These are phyloP conservation scores for Polyplosphaeria fusca DNA, from an alignment of 495 filamentous ascomycete species.

Conservation along the genomic window DNA sequence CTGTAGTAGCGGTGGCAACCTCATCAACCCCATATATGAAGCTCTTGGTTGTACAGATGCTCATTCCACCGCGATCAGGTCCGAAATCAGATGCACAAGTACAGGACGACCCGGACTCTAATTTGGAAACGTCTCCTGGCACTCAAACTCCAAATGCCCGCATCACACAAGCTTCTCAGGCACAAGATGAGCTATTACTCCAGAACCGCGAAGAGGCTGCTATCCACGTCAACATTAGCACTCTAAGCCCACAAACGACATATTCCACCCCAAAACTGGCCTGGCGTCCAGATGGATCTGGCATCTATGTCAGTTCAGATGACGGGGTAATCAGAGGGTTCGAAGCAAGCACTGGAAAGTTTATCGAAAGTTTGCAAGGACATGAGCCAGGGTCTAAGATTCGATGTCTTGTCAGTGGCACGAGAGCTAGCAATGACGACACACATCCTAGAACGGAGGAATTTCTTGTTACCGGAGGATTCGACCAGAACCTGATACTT, in stretches of 20 bases:
- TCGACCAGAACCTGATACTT: constrained; percentile 61
- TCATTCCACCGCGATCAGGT: constrained; percentile 46
- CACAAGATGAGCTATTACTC: constrained; percentile 47
- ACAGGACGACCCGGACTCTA: not conserved
- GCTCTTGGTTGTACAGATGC: constrained; percentile 59
- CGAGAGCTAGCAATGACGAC: not conserved
- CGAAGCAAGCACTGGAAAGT: constrained; percentile 60
- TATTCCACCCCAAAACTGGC: constrained; percentile 64
- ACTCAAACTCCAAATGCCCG: not conserved
- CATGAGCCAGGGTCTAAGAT: constrained; percentile 63
- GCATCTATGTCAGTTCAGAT: constrained; percentile 68
- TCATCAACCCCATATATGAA: constrained; percentile 64
- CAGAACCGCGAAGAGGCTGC: constrained; percentile 60
- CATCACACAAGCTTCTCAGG: constrained; percentile 51
- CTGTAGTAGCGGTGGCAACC: constrained; percentile 60
- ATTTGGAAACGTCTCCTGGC: not conserved
- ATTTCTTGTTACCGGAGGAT: constrained; percentile 64
- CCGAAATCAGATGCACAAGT: too few relatives aligned
- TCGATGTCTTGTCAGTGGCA: constrained; percentile 61
- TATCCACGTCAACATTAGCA: constrained; percentile 57
- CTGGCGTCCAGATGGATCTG: constrained; percentile 63
- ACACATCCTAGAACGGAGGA: constrained; percentile 42
- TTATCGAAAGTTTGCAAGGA: constrained; percentile 50
- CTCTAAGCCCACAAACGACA: constrained; percentile 63
- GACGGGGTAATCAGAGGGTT: constrained; percentile 64